Base-by-base conservation (phyloP, 768 basidiomycete genomes). In the Termitomyces sp. region DNA sequence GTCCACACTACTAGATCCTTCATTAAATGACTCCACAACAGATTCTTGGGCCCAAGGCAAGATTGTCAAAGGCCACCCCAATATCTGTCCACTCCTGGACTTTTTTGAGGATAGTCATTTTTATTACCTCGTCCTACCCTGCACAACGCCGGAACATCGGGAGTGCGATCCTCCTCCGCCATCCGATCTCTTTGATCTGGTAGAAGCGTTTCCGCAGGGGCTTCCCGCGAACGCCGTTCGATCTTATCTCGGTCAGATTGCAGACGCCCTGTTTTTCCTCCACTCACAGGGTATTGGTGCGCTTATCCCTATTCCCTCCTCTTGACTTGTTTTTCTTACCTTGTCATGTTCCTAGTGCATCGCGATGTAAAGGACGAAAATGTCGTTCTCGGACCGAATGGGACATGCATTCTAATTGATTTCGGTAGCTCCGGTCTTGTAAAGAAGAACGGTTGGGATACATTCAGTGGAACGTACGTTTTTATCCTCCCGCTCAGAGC, bases 311-410 rank as follows among this genome's bases (percentile, higher is more conserved):
- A n/a, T 37, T 44, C 21, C 44, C 12, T 5, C 32, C 12, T 12
- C 40, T 25, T 40, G 17, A 23, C 42, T 50, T 9, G 37, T 50
- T 47, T 49, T 52, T 42, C 41, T 47, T 43, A 59, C 59, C 59
- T 56, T 58, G 34, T 47, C 48, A 34, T 41, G 39, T 63, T 48
- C 61, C 10, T 61, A 91, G 90, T 98, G 10, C 96, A 99, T 70
- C 90, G 96, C 52, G 96, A 99, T 66, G 86, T 99, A 70, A 99
- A 99, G 73, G 96, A 99, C 64, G 96, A 99, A 70, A 97, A 98
- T 68, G 89, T 94, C 16, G 87, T 94, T 37, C 79, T 94, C 42
- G 91, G 89, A 8, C 83, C 86, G 16, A 72, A 81, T 44, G 94
- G 91, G 30, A 84, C 82, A 67, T 94, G 91, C 67, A 86, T 98